These are phyloP conservation scores for Eucalyptus urophylla DNA, from an alignment of 345 rosid genomes.

Conservation along the genomic window DNA sequence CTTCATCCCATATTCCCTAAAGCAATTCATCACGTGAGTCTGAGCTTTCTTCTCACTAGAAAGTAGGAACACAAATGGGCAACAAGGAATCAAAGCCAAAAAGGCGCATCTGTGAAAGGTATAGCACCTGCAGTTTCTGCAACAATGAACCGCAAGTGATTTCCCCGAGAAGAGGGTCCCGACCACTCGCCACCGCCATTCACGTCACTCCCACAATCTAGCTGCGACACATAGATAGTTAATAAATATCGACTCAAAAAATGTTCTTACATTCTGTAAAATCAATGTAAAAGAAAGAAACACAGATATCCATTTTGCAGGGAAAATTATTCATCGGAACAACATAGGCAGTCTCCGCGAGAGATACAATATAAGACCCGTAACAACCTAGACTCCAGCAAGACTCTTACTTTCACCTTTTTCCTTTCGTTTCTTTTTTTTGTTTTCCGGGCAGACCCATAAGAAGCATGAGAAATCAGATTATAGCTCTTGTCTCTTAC, in stretches of 20 bases:
- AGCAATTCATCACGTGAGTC: neutral
- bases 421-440: neutral
- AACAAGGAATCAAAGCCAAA: neutral
- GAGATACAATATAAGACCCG: neutral
- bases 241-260: neutral
- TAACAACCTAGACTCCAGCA: neutral
- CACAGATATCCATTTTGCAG: neutral
- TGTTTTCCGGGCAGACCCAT: neutral
- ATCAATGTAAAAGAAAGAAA: neutral
- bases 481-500: neutral
- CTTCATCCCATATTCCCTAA: constrained; percentile 99
- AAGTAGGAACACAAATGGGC: neutral
- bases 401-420: neutral
- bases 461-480: neutral
- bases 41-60: neutral
- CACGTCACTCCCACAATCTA: constrained; percentile 8
- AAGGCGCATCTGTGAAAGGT: neutral
- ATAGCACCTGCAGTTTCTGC: constrained; percentile 71
- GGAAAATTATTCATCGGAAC: neutral
- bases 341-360: neutral
- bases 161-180: constrained; percentile 79
- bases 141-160: constrained; percentile 74
- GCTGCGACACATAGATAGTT: constrained; percentile 2
- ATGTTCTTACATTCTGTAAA: no score
- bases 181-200: constrained; percentile 62